Conservation (phyloP, 768 basidiomycete species). For the Rhodotorula toruloides region DNA sequence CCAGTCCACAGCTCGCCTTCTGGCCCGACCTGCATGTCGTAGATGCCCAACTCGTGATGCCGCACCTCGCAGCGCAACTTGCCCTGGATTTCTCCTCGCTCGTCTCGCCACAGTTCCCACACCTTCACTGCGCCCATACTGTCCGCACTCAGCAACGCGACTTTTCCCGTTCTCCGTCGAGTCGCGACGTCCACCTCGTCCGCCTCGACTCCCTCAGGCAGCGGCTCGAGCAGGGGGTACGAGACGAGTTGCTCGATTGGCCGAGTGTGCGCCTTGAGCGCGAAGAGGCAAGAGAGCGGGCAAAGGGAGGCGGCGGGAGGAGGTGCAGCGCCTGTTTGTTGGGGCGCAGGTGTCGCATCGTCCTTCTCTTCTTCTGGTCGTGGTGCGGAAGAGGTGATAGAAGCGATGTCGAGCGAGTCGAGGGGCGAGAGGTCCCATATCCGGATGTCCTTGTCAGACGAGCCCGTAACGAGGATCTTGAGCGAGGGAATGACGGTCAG, state of each 20-base stretch:
- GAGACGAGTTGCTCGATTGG: conserved; percentile 76
- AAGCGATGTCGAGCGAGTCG: conserved; percentile 39
- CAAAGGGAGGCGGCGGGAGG: conserved; percentile 1
- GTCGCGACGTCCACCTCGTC: conserved; percentile 4
- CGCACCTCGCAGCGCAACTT: conserved; percentile 54
- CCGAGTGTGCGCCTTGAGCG: conserved; percentile 75
- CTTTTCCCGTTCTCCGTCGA: conserved; percentile 18
- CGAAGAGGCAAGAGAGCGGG: conserved; percentile 53
- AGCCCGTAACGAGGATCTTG: conserved; percentile 69
- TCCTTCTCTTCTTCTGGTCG: neutral
- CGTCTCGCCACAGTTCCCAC: conserved; percentile 63
- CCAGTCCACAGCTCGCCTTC: conserved; percentile 69
- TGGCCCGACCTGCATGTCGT: conserved; percentile 53
- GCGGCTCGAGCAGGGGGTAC: conserved; percentile 42
- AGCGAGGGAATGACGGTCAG: conserved; percentile 65
- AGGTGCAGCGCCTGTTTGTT: conserved; percentile 20
- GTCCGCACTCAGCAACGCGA: conserved; percentile 71
- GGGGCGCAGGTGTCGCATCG: neutral
- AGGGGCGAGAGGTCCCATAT: conserved; percentile 64
- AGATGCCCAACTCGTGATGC: conserved; percentile 77
- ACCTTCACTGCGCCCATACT: conserved; percentile 83
- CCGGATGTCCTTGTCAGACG: conserved; percentile 81
- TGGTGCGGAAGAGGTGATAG: conserved; percentile 46
- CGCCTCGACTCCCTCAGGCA: conserved; percentile 43
- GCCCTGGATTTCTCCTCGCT: conserved; percentile 53